Base-by-base conservation (phyloP, 441 rosid species). In the Cnidoscolus chayamansa region DNA sequence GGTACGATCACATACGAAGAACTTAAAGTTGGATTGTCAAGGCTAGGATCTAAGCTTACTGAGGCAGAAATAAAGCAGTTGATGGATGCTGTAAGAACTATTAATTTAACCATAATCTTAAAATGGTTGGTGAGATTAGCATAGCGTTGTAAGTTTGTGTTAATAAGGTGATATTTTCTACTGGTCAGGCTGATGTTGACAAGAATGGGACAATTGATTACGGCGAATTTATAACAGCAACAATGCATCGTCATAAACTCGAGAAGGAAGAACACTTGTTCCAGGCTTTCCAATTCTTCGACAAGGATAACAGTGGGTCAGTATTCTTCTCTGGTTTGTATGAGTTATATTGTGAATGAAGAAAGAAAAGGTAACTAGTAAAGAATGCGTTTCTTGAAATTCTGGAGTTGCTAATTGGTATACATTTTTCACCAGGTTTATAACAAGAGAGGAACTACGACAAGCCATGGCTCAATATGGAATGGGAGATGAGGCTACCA, bases 371-470 rank as follows among this genome's bases (percentile, higher is more conserved):
- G 45, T 40, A 35, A 35, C 37, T 40, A 5, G 45, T 40, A 40
- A 40, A 40, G 45, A 40, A 40, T 40, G 45, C 6, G 45, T 40
- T 40, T 40, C 6, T 40, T 40, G 45, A 7, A 4, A 40, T 40
- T 40, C 7, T 40, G 4, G 6, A 40, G 6, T 40, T 40, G 45
- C 19, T 15, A 7, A 53, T 15, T 6, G 0, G n/a, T 16, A 35
- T 53, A 10, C 10, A 32, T 25, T 35, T 25, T 49, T 63, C 4
- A 13, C 19, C 65, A 91, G 98, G 75, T 86, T 79, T 78, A 91
- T 93, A 70, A 88, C 97, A 60, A 88, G 97, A 76, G 98, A 94
- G 15, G 98, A 94, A 79, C 82, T 94, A 37, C 87, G 88, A 79
- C 88, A 88, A 31, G 88, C 88, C 19, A 85, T 94, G 98, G 77